Evolutionary conservation across 257 asterid genomes (phyloP).

Genomic region (Solanum piurae): DNA sequence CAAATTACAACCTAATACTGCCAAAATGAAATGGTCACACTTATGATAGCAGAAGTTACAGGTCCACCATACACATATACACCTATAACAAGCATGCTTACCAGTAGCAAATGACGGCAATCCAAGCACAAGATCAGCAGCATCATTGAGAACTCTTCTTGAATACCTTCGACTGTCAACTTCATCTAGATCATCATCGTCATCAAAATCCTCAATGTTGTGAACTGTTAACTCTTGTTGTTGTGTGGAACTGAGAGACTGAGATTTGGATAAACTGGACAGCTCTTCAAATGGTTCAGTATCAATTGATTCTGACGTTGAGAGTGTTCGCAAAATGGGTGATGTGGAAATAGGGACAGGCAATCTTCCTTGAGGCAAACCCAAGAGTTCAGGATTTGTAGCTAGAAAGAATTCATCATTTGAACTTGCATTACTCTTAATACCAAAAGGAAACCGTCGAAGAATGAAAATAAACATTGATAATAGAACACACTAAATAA

Average conservation of each 20-base stretch:
- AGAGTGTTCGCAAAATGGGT: conserved; percentile 44
- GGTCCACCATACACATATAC: not conserved
- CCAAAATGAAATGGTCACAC: not conserved
- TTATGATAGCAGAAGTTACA: not conserved
- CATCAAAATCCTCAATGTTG: too few species aligned
- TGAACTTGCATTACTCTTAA: conserved; percentile 73
- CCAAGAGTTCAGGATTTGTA: conserved; percentile 61
- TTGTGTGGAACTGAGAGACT: conserved; percentile 47
- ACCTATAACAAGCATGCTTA: conserved; percentile 8
- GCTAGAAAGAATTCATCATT: conserved; percentile 77
- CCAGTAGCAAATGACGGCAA: conserved; percentile 85
- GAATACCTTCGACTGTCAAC: too few species aligned
- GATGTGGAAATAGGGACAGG: conserved; percentile 35
- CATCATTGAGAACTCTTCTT: conserved; percentile 32
- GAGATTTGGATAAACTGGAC: conserved; percentile 41
- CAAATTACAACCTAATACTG: not conserved
- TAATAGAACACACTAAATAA: not conserved
- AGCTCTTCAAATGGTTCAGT: conserved; percentile 54
- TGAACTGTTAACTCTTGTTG: conserved; percentile 38
- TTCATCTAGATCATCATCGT: too few species aligned
- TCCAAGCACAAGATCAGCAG: conserved; percentile 66
- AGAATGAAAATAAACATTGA: not conserved
- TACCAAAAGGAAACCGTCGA: conserved; percentile 5
- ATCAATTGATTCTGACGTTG: conserved; percentile 48
- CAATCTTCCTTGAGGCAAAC: conserved; percentile 76